Evolutionary conservation across 176 grass and related monocot species (phyloP).

Genomic region (sorghum (Sorghum bicolor)): Sorghum_bicolor_NCBIv3 NC_012872.2:4659001-4659500

Average conservation of each 20-base stretch:
- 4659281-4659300: not conserved
- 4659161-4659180: not conserved
- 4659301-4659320: not conserved
- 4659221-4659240: not conserved
- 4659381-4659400: not conserved
- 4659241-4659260: not conserved
- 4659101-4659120: not conserved
- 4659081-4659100: not conserved
- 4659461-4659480: not conserved
- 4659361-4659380: not conserved
- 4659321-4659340: constrained; percentile 5
- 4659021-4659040: not conserved
- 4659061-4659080: too few relatives aligned
- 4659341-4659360: not conserved
- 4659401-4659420: not conserved
- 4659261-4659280: too few relatives aligned
- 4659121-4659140: not conserved
- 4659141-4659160: not conserved
- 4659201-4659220: not conserved
- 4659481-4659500: not conserved
- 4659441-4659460: not conserved
- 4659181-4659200: not conserved
- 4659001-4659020: not conserved
- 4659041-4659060: not conserved
- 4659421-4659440: too few relatives aligned